phyloP scores from a whole-genome alignment of 768 basidiomycete genomes.

The Hygrophorus pudorinus region DNA sequence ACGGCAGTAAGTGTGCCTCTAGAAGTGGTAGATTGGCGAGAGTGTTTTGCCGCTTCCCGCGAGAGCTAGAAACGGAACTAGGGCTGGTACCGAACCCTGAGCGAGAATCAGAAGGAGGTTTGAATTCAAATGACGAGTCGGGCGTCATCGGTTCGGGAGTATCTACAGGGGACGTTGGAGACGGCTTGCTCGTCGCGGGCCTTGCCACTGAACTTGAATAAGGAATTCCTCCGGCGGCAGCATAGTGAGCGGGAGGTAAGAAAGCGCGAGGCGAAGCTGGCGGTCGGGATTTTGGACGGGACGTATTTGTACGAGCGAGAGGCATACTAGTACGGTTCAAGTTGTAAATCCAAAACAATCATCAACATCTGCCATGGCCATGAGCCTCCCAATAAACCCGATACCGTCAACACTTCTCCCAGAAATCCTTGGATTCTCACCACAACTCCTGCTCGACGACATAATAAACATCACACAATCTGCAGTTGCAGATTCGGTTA shows the following conservation, averaged over 20 bases:
- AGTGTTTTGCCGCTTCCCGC: slow-evolving; percentile 29
- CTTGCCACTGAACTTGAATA: slow-evolving; percentile 12
- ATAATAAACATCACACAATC: slow-evolving; percentile 78
- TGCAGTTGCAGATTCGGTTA: slow-evolving; percentile 66
- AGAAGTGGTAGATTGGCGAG: slow-evolving; percentile 46
- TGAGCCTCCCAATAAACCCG: too few relatives aligned
- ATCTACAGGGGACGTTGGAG: slow-evolving; percentile 2
- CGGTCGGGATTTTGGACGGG: slow-evolving; percentile 31
- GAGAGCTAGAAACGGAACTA: slow-evolving; percentile 8
- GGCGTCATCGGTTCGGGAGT: slow-evolving; percentile 12
- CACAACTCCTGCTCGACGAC: slow-evolving; percentile 78
- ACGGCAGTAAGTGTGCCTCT: slow-evolving; percentile 58
- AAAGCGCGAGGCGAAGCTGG: slow-evolving; percentile 28
- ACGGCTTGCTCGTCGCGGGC: slow-evolving; percentile 5
- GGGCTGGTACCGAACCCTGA: slow-evolving; percentile 6
- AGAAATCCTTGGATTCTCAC: slow-evolving; percentile 76
- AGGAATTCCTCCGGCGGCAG: slow-evolving; percentile 34
- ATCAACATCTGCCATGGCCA: too few relatives aligned
- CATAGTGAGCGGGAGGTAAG: slow-evolving; percentile 47
- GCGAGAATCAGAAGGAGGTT: slow-evolving; percentile 3
- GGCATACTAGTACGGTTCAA: too few relatives aligned
- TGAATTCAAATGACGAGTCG: slow-evolving; percentile 24
- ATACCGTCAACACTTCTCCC: slow-evolving; percentile 46
- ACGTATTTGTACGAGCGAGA: slow-evolving; percentile 16
- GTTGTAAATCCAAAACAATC: too few relatives aligned